Evolutionary conservation across 768 basidiomycete genomes (phyloP), one percentile per base, ranked within the genome.

Genomic region (Psilocybe azurescens): DNA sequence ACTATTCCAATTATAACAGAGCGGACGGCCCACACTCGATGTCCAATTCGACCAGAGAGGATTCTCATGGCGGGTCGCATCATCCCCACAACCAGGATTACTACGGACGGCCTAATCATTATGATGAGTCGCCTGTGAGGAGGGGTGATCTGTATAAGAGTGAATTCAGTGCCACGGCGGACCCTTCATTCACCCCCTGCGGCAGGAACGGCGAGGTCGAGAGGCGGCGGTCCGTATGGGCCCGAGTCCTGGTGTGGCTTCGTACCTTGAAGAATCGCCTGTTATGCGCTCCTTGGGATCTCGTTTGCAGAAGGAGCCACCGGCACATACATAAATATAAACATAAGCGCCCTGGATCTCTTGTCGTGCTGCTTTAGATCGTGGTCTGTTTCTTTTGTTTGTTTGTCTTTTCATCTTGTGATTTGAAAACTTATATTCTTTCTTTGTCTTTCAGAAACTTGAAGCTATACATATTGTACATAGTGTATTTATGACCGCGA

Each of bases 121-220:
- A 79, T 66, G 84, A 86, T 63, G 82, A 85, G 59, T 88, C 86
- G 14, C 86, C 87, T 32, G 77, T 87, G 33, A 79, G 84, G 60
- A 80, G 83, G 28, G 70, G 74, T 28, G 67, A 70, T 46, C 77
- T 79, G 41, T 65, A 68, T 49, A 20, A 38, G 39, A n/a, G n/a
- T n/a, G n/a, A 13, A 38, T 54, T 10, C 49, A 8, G 7, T 32
- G 24, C 30, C 49, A n/a, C 76, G 74, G 32, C 73, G 71, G 47
- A 58, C 75, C 20, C 62, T 75, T 53, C 78, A 78, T 38, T 76
- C 78, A 33, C 76, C 77, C 33, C 39, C 64, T 36, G 33, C 33
- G 2, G 24, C 2, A 0, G 24, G 33, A 36, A 11, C 11, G 33
- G 6, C 6, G 33, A 7, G 33, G 33, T 36, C 33, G 33, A 44